These are phyloP conservation scores for Leishmania turanica DNA, from an alignment of 208 protist genomes.

Conservation along the genomic window DNA sequence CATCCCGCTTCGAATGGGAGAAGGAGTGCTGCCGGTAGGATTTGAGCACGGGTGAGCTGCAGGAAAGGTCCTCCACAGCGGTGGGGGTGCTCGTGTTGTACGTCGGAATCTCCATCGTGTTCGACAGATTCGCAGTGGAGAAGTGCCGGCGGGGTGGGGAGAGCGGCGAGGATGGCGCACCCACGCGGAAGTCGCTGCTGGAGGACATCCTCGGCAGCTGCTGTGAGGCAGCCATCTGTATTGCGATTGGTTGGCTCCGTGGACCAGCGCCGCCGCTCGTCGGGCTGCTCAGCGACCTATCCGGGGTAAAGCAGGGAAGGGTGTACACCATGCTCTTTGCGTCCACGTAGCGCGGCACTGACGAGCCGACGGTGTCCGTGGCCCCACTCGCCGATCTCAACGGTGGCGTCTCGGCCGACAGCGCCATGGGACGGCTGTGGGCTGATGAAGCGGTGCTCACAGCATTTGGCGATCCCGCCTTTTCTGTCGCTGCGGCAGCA, in stretches of 20 bases:
- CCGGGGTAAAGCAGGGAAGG: conserved; percentile 25
- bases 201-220: conserved; percentile 14
- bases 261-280: conserved; percentile 2
- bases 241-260: conserved; percentile 1
- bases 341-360: conserved; percentile 54
- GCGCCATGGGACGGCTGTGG: not conserved
- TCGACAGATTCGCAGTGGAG: conserved; percentile 13
- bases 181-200: conserved; percentile 29
- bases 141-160: conserved; percentile 34
- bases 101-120: conserved; percentile 43
- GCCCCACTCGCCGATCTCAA: conserved; percentile 8
- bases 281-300: conserved; percentile 1
- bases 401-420: not conserved
- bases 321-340: conserved; percentile 48
- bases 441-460: not conserved
- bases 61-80: conserved; percentile 35
- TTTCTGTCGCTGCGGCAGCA: not conserved
- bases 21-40: conserved; percentile 73
- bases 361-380: conserved; percentile 12
- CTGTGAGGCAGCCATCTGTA: conserved; percentile 3
- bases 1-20: conserved; percentile 29
- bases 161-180: conserved; percentile 34
- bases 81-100: conserved; percentile 42
- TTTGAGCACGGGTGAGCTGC: conserved; percentile 61
- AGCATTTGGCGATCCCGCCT: not conserved